These are phyloP conservation scores for Hanseniaspora lachancei DNA, from an alignment of 805 yeast species.

Conservation along the genomic window DNA sequence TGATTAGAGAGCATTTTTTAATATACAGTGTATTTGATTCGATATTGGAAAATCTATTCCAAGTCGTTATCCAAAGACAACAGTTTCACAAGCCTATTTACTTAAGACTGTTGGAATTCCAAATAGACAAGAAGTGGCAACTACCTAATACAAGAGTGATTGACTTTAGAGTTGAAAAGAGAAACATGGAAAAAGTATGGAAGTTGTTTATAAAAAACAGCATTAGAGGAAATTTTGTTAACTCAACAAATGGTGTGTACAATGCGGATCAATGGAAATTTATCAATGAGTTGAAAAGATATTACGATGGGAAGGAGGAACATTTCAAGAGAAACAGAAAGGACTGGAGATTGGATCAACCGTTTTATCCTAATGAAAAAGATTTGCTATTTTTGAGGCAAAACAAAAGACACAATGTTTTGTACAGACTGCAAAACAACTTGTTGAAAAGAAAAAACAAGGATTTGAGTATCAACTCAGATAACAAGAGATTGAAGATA, in stretches of 20 bases:
- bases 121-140: conserved; percentile 42
- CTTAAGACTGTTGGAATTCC: conserved; percentile 47
- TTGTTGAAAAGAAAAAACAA: conserved; percentile 8
- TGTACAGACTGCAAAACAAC: conserved; percentile 5
- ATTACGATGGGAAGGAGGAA: conserved; percentile 7
- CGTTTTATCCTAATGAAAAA: conserved; percentile 21
- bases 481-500: neutral
- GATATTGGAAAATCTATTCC: conserved; percentile 22
- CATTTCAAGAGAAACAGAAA: conserved; percentile 7
- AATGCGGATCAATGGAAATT: conserved; percentile 12
- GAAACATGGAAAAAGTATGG: conserved; percentile 51
- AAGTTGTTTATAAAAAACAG: conserved; percentile 22
- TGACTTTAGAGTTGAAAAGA: conserved; percentile 40
- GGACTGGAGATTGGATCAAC: conserved; percentile 14
- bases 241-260: neutral
- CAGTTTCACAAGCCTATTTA: conserved; percentile 44
- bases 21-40: conserved; percentile 52
- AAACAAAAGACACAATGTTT: neutral
- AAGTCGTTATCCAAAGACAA: conserved; percentile 36
- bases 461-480: neutral
- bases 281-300: conserved; percentile 8
- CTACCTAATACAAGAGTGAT: conserved; percentile 29
- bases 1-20: conserved; percentile 37
- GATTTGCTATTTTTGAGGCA: conserved; percentile 17
- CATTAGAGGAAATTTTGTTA: conserved; percentile 21